Evolutionary conservation across 345 rosid genomes (phyloP), one percentile per base, ranked within the genome.

Genomic region (Anacardium occidentale): DNA sequence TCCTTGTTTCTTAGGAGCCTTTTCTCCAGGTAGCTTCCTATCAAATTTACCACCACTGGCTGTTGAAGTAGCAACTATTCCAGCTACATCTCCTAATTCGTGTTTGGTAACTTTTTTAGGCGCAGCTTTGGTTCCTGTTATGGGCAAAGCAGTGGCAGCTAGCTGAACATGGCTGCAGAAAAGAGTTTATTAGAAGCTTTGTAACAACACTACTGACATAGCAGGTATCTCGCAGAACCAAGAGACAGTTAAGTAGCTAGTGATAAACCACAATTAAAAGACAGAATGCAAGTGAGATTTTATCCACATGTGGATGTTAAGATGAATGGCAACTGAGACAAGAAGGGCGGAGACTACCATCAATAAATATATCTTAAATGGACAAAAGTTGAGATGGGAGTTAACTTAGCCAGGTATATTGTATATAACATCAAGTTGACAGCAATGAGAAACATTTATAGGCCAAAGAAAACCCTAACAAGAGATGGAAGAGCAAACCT

Each of bases 41-140:
- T 94, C 99, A 48, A 95, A 95, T 84, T 94, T 94, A 50, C 98
- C 98, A 68, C 97, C 98, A 77, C 98, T 94, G 48, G 94, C 98
- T 17, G 98, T 94, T 66, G 98, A 86, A 26, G 94, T 84, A 6
- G 94, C 86, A 25, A 95, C 99, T 73, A 90, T 80, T 79, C 99
- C 96, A 44, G 98, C 99, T 6, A 90, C 97, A 62, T 83, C 85
- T 44, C 91, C 89, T 50, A 92, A 83, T 52, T 80, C 98, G 47
- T 90, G 88, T 86, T 87, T 94, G 54, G 81, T 80, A 21, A 89
- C 26, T 80, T 88, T 92, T 80, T 85, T 83, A 20, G 90, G 83
- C 71, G 85, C 89, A 73, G 84, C 78, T 72, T 86, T 86, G 18
- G 85, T 83, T 75, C 97, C 98, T 10, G 92, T 89, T 75, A 94